Percentiles rank a stretch among this genome's conserved stretches.
These are phyloP conservation scores for Kwoniella mangroviensis DNA, from an alignment of 768 basidiomycete genomes.

Conservation along the genomic window DNA sequence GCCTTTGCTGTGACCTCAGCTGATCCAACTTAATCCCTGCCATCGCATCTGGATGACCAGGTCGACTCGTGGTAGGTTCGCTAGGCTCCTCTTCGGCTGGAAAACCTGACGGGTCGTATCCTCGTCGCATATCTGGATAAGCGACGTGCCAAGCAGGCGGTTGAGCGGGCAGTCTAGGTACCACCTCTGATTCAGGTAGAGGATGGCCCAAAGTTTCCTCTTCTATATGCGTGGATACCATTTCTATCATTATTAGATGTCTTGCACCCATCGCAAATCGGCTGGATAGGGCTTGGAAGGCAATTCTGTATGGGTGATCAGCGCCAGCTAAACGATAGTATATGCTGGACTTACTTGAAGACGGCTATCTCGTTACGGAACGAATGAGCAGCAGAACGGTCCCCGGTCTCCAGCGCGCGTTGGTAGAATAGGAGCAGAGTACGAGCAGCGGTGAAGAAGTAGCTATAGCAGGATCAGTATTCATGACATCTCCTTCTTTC, in stretches of 20 bases:
- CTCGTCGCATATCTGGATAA: constrained; percentile 11
- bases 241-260: constrained; percentile 26
- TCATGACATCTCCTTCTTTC: too few species aligned
- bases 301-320: constrained; percentile 8
- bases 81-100: neutral
- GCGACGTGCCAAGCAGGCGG: constrained; percentile 21
- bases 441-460: constrained; percentile 37
- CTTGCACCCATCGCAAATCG: constrained; percentile 33
- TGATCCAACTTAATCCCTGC: neutral
- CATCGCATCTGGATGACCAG: constrained; percentile 9
- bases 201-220: constrained; percentile 18
- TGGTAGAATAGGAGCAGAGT: constrained; percentile 39
- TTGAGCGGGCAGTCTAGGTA: constrained; percentile 3
- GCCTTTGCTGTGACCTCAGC: neutral
- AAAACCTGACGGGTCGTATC: neutral
- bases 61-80: neutral
- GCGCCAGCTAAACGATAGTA: neutral
- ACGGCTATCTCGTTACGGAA: constrained; percentile 31
- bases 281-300: constrained; percentile 14
- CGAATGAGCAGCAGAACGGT: constrained; percentile 16
- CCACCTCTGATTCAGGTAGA: neutral
- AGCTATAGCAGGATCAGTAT: constrained; percentile 12
- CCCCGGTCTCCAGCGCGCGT: constrained; percentile 28
- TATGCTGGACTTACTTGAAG: constrained; percentile 30
- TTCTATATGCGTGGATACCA: constrained; percentile 20